Percentiles rank a stretch among this genome's conserved stretches.
Conservation (phyloP, 768 basidiomycete genomes). For the Auriscalpium microsporum region DNA sequence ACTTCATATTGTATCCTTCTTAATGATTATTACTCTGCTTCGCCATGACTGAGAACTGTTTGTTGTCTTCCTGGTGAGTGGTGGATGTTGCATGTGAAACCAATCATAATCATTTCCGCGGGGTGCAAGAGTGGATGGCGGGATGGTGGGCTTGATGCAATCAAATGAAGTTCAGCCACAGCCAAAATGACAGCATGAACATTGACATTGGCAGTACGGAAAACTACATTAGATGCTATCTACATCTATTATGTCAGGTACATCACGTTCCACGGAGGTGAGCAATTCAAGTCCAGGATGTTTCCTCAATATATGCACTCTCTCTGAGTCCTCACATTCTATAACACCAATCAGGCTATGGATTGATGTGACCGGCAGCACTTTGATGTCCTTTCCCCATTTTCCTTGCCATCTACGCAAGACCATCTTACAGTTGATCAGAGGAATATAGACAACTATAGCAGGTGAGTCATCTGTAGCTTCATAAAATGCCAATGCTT, state of each 20-base stretch:
- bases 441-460: background rate
- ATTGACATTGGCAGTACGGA: too few relatives aligned
- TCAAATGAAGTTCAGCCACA: too few relatives aligned
- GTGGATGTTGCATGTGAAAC: slow-evolving; percentile 1
- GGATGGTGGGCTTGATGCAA: too few relatives aligned
- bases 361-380: background rate
- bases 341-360: background rate
- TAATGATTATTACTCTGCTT: background rate
- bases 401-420: background rate
- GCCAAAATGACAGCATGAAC: too few relatives aligned
- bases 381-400: background rate
- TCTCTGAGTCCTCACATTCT: background rate
- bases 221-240: too few relatives aligned
- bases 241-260: too few relatives aligned
- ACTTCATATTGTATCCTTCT: slow-evolving; percentile 9
- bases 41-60: too few relatives aligned
- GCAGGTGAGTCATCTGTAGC: background rate
- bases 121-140: too few relatives aligned
- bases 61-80: background rate
- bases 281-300: background rate
- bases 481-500: background rate
- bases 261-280: background rate
- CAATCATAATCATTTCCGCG: too few relatives aligned
- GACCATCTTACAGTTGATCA: background rate
- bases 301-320: background rate